Percentiles rank a stretch among this genome's conserved stretches.
Evolutionary conservation across 2,329 filamentous ascomycete species (phyloP).

Genomic region (Fusarium papillatum): DNA sequence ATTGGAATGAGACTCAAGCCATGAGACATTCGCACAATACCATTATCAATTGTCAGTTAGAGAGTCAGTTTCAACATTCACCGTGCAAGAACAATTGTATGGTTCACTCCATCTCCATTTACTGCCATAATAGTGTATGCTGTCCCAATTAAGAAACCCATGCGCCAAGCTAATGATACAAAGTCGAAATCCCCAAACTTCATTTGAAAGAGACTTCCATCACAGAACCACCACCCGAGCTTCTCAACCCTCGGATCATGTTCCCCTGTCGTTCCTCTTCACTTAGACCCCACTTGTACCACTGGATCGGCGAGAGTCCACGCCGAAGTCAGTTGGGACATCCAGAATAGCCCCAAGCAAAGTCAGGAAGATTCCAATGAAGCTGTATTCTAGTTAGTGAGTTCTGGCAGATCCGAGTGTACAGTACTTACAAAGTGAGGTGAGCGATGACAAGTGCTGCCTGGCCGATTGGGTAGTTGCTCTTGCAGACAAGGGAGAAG

Average conservation of each 20-base stretch:
- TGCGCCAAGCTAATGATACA: conserved; percentile 20
- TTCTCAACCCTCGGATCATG: not conserved
- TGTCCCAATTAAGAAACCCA: conserved; percentile 5
- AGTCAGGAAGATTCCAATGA: conserved; percentile 36
- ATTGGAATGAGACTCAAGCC: conserved; percentile 1
- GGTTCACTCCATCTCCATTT: conserved; percentile 10
- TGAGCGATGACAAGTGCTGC: conserved; percentile 32
- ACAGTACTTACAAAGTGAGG: conserved; percentile 42
- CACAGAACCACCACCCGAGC: not conserved
- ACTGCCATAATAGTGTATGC: conserved; percentile 17
- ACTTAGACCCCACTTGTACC: not conserved
- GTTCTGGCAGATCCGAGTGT: not conserved
- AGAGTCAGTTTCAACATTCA: not conserved
- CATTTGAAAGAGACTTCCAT: not conserved
- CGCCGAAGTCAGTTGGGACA: conserved; percentile 6
- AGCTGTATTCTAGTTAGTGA: conserved; percentile 32
- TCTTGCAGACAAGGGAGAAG: conserved; percentile 2
- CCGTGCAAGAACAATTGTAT: not conserved
- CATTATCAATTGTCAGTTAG: conserved; percentile 6
- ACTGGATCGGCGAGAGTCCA: conserved; percentile 7
- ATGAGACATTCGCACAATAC: conserved; percentile 8
- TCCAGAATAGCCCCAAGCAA: conserved; percentile 34
- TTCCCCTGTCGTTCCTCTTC: too few species aligned
- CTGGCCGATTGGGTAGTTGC: not conserved
- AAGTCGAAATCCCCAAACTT: not conserved